phyloP scores from a whole-genome alignment of 768 basidiomycete genomes.

The Podaxis pistillaris region DNA sequence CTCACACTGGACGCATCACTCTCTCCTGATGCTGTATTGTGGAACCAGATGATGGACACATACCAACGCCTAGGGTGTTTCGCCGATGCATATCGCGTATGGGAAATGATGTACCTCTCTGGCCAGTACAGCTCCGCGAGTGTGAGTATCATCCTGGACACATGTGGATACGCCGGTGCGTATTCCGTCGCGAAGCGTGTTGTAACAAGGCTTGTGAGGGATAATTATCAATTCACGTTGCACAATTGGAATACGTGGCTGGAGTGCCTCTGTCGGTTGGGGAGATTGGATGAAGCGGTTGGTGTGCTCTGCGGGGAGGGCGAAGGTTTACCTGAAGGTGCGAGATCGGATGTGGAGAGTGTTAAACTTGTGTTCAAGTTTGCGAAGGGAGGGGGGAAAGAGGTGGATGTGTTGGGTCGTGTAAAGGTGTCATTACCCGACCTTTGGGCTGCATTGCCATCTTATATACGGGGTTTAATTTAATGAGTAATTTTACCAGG shows the following conservation, averaged over 20 bases:
- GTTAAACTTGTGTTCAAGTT: slow-evolving; percentile 56
- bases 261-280: slow-evolving; percentile 80
- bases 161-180: slow-evolving; percentile 66
- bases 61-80: slow-evolving; percentile 80
- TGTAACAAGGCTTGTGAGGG: slow-evolving; percentile 47
- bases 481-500: slow-evolving; percentile 10
- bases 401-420: slow-evolving; percentile 43
- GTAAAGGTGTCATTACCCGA: slow-evolving; percentile 41
- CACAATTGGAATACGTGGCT: slow-evolving; percentile 82
- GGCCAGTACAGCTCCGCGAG: slow-evolving; percentile 57
- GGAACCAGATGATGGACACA: slow-evolving; percentile 88
- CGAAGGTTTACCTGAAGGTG: slow-evolving; percentile 30
- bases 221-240: slow-evolving; percentile 52
- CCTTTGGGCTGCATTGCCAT: slow-evolving; percentile 27
- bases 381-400: slow-evolving; percentile 40
- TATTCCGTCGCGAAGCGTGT: slow-evolving; percentile 52
- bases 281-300: slow-evolving; percentile 64
- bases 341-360: slow-evolving; percentile 46
- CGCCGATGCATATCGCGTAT: slow-evolving; percentile 70
- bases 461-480: slow-evolving; percentile 11
- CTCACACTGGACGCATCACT: slow-evolving; percentile 80
- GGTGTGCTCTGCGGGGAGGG: slow-evolving; percentile 61
- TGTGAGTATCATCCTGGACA: slow-evolving; percentile 83
- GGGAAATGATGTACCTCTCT: slow-evolving; percentile 70
- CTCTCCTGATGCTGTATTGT: slow-evolving; percentile 63